phyloP scores from a whole-genome alignment of 306 rosid species.

The Vigna unguiculata region DNA sequence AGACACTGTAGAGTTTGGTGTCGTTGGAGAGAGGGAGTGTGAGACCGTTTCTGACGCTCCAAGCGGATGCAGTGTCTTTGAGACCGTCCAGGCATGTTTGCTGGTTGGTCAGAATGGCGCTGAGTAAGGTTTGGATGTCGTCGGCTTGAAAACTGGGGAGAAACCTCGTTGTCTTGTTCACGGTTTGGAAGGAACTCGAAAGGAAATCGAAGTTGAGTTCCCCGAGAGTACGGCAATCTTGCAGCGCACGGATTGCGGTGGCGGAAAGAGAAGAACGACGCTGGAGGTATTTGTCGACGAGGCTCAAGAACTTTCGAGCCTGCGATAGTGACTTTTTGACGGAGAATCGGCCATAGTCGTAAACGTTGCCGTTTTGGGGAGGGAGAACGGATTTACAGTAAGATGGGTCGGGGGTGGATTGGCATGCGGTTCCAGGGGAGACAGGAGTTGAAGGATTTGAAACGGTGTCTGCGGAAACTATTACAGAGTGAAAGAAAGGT shows the following conservation, averaged over 20 bases:
- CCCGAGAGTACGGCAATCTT: slow-evolving; percentile 70
- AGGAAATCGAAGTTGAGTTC: slow-evolving; percentile 76
- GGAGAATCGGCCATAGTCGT: slow-evolving; percentile 68
- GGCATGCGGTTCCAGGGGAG: slow-evolving; percentile 58
- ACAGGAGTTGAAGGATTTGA: slow-evolving; percentile 45
- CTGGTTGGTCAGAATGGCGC: slow-evolving; percentile 80
- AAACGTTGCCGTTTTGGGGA: slow-evolving; percentile 58
- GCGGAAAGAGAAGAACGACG: slow-evolving; percentile 50
- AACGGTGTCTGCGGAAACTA: slow-evolving; percentile 38
- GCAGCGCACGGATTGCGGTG: slow-evolving; percentile 65
- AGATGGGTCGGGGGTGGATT: slow-evolving; percentile 74
- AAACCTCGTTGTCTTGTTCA: slow-evolving; percentile 46
- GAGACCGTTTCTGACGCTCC: slow-evolving; percentile 68
- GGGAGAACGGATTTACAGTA: slow-evolving; percentile 78
- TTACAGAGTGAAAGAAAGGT: not conserved
- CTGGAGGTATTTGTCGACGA: slow-evolving; percentile 55
- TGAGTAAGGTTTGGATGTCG: slow-evolving; percentile 65
- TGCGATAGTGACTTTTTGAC: slow-evolving; percentile 71
- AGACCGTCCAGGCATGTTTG: slow-evolving; percentile 88
- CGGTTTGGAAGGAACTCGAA: slow-evolving; percentile 55
- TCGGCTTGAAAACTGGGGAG: slow-evolving; percentile 68
- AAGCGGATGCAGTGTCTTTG: slow-evolving; percentile 69
- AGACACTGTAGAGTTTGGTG: slow-evolving; percentile 81
- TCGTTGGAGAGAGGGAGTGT: slow-evolving; percentile 68
- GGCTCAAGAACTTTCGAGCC: slow-evolving; percentile 56